These are phyloP conservation scores for Yamadazyma triangularis DNA, from an alignment of 1,139 yeast species.

Conservation along the genomic window DNA sequence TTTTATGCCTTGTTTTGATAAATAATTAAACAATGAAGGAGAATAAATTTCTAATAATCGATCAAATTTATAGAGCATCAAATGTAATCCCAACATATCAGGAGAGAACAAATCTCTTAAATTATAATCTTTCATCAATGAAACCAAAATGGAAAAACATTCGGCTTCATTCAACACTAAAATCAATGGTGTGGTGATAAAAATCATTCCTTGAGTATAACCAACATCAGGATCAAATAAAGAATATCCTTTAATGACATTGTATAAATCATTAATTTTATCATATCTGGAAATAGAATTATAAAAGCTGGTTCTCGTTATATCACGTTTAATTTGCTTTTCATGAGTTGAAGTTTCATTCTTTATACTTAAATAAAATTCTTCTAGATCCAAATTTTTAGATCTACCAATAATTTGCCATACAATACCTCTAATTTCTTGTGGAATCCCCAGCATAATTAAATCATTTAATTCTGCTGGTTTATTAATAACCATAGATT, in stretches of 20 bases:
- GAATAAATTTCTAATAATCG: conserved; percentile 65
- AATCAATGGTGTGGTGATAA: conserved; percentile 78
- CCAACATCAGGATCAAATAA: conserved; percentile 91
- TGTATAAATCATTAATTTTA: conserved; percentile 56
- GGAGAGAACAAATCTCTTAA: conserved; percentile 74
- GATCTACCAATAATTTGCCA: conserved; percentile 92
- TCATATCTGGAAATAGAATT: conserved; percentile 52
- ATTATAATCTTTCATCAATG: conserved; percentile 79
- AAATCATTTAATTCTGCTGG: conserved; percentile 63
- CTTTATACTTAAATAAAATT: conserved; percentile 52
- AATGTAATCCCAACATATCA: conserved; percentile 90
- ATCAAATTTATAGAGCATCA: conserved; percentile 84
- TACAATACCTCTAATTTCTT: conserved; percentile 77
- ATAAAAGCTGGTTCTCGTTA: conserved; percentile 80
- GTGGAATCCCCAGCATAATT: conserved; percentile 75
- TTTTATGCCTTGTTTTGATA: conserved; percentile 77
- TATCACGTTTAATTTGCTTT: conserved; percentile 73
- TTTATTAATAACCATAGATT: not conserved
- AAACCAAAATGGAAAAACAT: conserved; percentile 75
- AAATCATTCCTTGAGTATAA: conserved; percentile 97
- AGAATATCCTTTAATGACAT: conserved; percentile 79
- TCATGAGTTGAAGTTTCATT: conserved; percentile 62
- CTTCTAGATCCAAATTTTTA: conserved; percentile 69
- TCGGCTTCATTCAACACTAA: conserved; percentile 81
- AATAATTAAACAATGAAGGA: conserved; percentile 70